A percentile compares a stretch with the other conserved stretches of the same genome.
These are phyloP conservation scores for Pichia paraexigua DNA, from an alignment of 805 yeast species.

Conservation along the genomic window DNA sequence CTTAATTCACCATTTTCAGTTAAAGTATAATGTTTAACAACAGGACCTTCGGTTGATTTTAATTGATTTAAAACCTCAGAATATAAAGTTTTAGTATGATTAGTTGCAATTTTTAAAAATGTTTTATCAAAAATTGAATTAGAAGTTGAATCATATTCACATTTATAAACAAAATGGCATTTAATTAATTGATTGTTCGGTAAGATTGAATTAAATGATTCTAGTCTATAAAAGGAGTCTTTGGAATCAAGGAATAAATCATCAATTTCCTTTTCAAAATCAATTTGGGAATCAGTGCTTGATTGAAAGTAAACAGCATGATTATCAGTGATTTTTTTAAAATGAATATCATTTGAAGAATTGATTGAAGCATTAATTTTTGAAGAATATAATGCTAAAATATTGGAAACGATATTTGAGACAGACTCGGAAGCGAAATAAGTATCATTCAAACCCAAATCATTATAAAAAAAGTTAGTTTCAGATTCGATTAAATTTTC, in stretches of 20 bases:
- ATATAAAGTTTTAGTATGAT: conserved; percentile 72
- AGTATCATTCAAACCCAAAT: conserved; percentile 84
- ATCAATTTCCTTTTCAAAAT: conserved; percentile 73
- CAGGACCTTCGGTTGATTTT: conserved; percentile 79
- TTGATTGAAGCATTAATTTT: conserved; percentile 78
- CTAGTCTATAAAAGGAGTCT: conserved; percentile 53
- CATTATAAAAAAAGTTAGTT: conserved; percentile 81
- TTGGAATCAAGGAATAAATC: conserved; percentile 59
- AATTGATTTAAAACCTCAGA: conserved; percentile 63
- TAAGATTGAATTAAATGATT: conserved; percentile 66
- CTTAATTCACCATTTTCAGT: conserved; percentile 79
- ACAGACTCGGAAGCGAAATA: conserved; percentile 84
- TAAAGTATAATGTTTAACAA: conserved; percentile 76
- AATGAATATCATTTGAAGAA: conserved; percentile 47
- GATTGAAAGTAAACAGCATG: conserved; percentile 92
- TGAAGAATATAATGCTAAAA: conserved; percentile 85
- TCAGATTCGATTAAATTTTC: conserved; percentile 78
- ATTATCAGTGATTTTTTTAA: conserved; percentile 70
- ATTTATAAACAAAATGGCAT: conserved; percentile 80
- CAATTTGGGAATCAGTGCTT: conserved; percentile 30
- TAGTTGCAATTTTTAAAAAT: conserved; percentile 69
- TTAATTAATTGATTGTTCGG: conserved; percentile 38
- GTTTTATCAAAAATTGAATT: conserved; percentile 64
- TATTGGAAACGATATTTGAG: conserved; percentile 71
- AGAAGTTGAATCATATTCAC: conserved; percentile 23